phyloP scores from a whole-genome alignment of 2,329 filamentous ascomycete genomes.

The Microascus cirrosus region DNA sequence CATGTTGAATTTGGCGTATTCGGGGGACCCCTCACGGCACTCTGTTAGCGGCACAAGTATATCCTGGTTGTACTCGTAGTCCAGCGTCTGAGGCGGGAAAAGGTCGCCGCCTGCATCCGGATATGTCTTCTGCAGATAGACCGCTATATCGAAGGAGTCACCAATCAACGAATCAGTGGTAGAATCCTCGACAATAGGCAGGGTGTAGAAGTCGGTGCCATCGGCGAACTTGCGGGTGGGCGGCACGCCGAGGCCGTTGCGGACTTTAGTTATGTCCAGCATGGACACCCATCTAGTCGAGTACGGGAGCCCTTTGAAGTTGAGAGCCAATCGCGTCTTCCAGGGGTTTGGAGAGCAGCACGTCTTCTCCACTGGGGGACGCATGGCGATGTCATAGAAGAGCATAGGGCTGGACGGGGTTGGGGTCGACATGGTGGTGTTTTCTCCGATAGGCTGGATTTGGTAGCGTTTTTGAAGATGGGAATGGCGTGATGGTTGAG shows the following conservation, averaged over 20 bases:
- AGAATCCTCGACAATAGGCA: slow-evolving; percentile 43
- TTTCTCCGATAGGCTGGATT: no score
- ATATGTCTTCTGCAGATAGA: slow-evolving; percentile 42
- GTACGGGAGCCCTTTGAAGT: slow-evolving; percentile 26
- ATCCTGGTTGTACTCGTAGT: slow-evolving; percentile 20
- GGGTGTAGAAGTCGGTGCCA: slow-evolving; percentile 46
- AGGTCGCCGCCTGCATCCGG: slow-evolving; percentile 33
- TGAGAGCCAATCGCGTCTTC: slow-evolving; percentile 24
- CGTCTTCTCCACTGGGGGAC: slow-evolving; percentile 14
- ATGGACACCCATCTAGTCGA: slow-evolving; percentile 36
- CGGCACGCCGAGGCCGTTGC: slow-evolving; percentile 30
- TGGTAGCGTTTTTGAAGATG: no score
- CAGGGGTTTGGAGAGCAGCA: slow-evolving; percentile 17
- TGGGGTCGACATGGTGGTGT: slow-evolving; percentile 6
- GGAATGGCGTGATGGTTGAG: no score
- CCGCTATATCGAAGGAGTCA: slow-evolving; percentile 56
- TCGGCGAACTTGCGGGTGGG: slow-evolving; percentile 43
- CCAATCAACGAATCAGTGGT: slow-evolving; percentile 31
- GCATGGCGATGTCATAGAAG: slow-evolving; percentile 30
- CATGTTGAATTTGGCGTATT: slow-evolving; percentile 39
- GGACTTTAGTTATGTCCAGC: slow-evolving; percentile 37
- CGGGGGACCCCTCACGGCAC: slow-evolving; percentile 12
- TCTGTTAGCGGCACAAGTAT: slow-evolving; percentile 26
- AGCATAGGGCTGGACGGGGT: slow-evolving; percentile 11
- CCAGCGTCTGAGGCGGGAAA: slow-evolving; percentile 31